These are phyloP conservation scores for Phytopythium litorale DNA, from an alignment of 352 stramenopile species.

Conservation along the genomic window DNA sequence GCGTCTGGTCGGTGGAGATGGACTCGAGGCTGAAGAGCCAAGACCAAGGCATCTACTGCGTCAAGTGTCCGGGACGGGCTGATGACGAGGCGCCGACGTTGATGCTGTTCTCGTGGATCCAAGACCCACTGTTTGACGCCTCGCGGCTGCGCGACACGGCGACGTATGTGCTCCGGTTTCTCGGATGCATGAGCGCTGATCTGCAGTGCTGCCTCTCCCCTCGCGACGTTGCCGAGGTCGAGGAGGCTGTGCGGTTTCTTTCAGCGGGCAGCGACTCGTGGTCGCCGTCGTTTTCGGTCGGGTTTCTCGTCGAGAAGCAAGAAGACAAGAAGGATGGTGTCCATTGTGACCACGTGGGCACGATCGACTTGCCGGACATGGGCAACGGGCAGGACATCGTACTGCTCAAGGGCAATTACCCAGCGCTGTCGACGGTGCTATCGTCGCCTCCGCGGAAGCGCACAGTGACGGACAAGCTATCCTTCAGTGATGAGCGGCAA, in stretches of 20 bases:
- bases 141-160: slow-evolving; percentile 42
- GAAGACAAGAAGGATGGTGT: slow-evolving; percentile 36
- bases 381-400: background rate
- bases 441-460: background rate
- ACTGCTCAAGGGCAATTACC: slow-evolving; percentile 12
- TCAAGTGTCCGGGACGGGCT: background rate
- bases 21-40: slow-evolving; percentile 16
- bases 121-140: slow-evolving; percentile 38
- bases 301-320: slow-evolving; percentile 41
- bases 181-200: slow-evolving; percentile 25
- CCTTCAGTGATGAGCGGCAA: background rate
- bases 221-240: slow-evolving; percentile 17
- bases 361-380: slow-evolving; percentile 4
- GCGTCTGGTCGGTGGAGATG: slow-evolving; percentile 29
- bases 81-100: slow-evolving; percentile 12
- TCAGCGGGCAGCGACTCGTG: slow-evolving; percentile 11
- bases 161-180: slow-evolving; percentile 61
- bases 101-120: slow-evolving; percentile 56
- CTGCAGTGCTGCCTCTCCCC: slow-evolving; percentile 24
- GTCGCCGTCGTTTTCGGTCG: slow-evolving; percentile 12
- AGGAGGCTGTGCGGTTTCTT: slow-evolving; percentile 8
- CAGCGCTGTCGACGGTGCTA: background rate
- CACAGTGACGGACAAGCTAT: background rate
- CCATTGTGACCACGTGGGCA: background rate
- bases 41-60: slow-evolving; percentile 59